Base-by-base conservation (phyloP, 257 asterid species). In the Eucommia ulmoides region DNA sequence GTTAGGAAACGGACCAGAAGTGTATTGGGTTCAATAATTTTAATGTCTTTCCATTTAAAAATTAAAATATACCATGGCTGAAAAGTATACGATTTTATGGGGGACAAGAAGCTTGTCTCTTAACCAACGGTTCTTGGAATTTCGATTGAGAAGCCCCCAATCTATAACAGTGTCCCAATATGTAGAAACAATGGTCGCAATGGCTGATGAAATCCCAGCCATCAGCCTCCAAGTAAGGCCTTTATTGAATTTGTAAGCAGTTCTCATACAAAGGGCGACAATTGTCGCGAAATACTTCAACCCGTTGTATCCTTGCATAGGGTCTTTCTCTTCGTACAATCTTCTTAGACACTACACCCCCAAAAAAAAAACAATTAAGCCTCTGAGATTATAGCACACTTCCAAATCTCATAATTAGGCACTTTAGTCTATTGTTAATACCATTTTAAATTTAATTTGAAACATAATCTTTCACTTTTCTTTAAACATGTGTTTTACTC, bases 121-220 rank as follows among this genome's bases (percentile, higher is more conserved):
- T 59, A 86, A 69, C 53, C 78, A 75, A 20, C 44, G 29, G 67
- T 82, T 86, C 46, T 71, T 77, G 19, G 94, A 82, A 20, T 69
- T 79, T 58, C 79, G 67, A 52, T 75, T 77, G 25, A 82, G 66
- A 65, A 82, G 82, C 52, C 94, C 96, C 96, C 94, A 82, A 61
- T 86, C 96, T 14, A 82, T 68, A 24, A 80, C 82, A 20, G 82
- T 72, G 63, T 82, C 96, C 96, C 96, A 86, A 56, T 80, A 86
- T 1, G 93, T 86, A 55, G 80, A 82, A 35, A 67, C 58, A 2
- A 72, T 2, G 49, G 88, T 65, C 10, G 86, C 92, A 23, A 72
- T 35, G 29, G 61, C 77, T 35, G 93, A 82, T 74, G 79, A 76
- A 55, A 78, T 64, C 26, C 76, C 8, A 26, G 88, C 94, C 20